Evolutionary conservation across 202 grass and related monocot genomes (phyloP).

Genomic region (Brachypodium distachyon): DNA sequence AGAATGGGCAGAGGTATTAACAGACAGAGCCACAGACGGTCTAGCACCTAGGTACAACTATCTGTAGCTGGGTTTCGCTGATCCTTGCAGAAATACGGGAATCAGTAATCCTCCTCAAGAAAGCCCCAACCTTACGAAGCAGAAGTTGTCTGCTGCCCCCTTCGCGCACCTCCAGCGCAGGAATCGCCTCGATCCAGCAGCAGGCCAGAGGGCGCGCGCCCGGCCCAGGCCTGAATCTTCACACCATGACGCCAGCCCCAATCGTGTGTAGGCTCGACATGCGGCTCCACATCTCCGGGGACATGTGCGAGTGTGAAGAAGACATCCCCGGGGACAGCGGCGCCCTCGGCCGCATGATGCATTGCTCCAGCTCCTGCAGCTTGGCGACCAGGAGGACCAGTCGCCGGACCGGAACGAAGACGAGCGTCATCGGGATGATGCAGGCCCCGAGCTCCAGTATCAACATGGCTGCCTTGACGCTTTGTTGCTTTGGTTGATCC

Average conservation of each 20-base stretch:
- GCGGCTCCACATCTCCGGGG: slow-evolving; percentile 28
- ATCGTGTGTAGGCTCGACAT: slow-evolving; percentile 40
- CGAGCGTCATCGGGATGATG: slow-evolving; percentile 63
- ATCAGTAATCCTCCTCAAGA: neutral
- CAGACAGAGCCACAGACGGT: neutral
- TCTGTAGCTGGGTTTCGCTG: neutral
- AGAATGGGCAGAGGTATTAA: neutral
- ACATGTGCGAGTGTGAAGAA: neutral
- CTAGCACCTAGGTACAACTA: no score
- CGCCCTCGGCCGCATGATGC: slow-evolving; percentile 27
- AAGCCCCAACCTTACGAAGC: neutral
- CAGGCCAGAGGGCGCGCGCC: no score
- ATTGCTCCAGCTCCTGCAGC: slow-evolving; percentile 42
- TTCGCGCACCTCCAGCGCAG: neutral
- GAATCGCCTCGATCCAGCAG: no score
- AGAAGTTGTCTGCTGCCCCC: no score
- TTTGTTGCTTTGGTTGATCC: neutral
- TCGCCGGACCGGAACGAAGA: slow-evolving; percentile 54
- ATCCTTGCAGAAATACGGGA: neutral
- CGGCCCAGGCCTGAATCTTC: no score
- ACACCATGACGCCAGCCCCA: slow-evolving; percentile 47
- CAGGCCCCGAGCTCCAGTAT: slow-evolving; percentile 52
- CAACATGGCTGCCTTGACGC: slow-evolving; percentile 24
- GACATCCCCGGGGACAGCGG: slow-evolving; percentile 3
- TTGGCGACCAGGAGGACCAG: slow-evolving; percentile 38